Conservation (phyloP, 768 basidiomycete genomes). For the Suillus luteus region DNA sequence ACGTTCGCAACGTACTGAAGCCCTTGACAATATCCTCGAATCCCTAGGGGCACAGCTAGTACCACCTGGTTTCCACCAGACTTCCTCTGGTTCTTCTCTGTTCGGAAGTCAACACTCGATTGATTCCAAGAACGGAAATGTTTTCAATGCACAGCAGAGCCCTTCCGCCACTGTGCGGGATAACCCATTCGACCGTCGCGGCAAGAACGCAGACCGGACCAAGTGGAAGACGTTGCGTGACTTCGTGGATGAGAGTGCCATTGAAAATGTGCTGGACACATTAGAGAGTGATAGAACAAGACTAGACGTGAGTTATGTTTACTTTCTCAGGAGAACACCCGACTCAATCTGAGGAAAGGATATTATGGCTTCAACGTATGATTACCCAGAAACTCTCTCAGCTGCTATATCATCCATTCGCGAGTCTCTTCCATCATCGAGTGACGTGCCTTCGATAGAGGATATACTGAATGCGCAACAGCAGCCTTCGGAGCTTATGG, state of each 20-base stretch:
- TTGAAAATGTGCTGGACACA: conserved; percentile 73
- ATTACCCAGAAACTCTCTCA: conserved; percentile 65
- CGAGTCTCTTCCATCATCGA: conserved; percentile 46
- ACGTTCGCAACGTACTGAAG: conserved; percentile 58
- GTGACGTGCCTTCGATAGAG: conserved; percentile 44
- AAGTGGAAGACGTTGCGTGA: conserved; percentile 84
- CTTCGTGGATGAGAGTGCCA: conserved; percentile 81
- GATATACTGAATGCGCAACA: conserved; percentile 51
- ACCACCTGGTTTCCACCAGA: conserved; percentile 75
- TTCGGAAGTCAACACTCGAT: conserved; percentile 77
- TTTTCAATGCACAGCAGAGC: conserved; percentile 40
- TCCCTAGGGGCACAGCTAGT: conserved; percentile 71
- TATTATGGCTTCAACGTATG: conserved; percentile 59
- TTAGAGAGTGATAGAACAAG: conserved; percentile 69
- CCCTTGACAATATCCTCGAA: conserved; percentile 72
- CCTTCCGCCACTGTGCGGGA: conserved; percentile 34
- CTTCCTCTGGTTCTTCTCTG: conserved; percentile 66
- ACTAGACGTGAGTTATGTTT: conserved; percentile 57
- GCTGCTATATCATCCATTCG: conserved; percentile 58
- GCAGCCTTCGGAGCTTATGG: conserved; percentile 63
- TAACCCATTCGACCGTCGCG: conserved; percentile 23
- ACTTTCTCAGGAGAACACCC: not conserved
- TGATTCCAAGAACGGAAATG: conserved; percentile 35
- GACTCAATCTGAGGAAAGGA: conserved; percentile 42
- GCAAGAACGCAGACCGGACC: conserved; percentile 43